A percentile compares a stretch with the other conserved stretches of the same genome.
These are phyloP conservation scores for Dissophora ornata DNA, from an alignment of 192 early-diverging fungal genomes.

Conservation along the genomic window DNA sequence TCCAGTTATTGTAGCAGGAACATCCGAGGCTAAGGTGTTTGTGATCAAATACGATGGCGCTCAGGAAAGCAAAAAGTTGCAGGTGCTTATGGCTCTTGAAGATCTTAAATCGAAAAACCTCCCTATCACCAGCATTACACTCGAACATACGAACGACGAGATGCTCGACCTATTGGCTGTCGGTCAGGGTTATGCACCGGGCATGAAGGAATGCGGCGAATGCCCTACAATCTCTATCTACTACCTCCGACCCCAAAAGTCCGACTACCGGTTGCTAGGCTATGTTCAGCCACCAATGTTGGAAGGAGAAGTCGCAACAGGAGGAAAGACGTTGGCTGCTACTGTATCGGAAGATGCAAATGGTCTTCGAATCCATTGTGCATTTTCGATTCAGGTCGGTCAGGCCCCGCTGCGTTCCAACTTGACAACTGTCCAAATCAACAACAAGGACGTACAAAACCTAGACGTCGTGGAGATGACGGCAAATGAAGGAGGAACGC, in stretches of 20 bases:
- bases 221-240: conserved; percentile 45
- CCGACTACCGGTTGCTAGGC: conserved; percentile 38
- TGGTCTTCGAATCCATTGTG: conserved; percentile 47
- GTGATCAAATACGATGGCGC: conserved; percentile 37
- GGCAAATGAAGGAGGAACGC: conserved; percentile 32
- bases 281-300: conserved; percentile 38
- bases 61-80: conserved; percentile 22
- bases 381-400: conserved; percentile 32
- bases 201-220: conserved; percentile 7
- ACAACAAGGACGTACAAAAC: conserved; percentile 33
- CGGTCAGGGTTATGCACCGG: conserved; percentile 25
- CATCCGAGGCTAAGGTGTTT: conserved; percentile 40
- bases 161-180: conserved; percentile 26
- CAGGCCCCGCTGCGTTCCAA: conserved; percentile 20
- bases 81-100: conserved; percentile 26
- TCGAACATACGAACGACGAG: conserved; percentile 36
- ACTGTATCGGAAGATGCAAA: conserved; percentile 36
- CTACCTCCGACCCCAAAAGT: conserved; percentile 39
- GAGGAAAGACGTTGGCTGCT: conserved; percentile 37
- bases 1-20: conserved; percentile 46
- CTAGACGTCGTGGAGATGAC: conserved; percentile 31
- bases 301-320: conserved; percentile 32
- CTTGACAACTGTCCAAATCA: conserved; percentile 43
- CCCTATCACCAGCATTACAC: conserved; percentile 43
- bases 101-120: conserved; percentile 29